These are phyloP conservation scores for Aquilaria sinensis DNA, from an alignment of 345 rosid species.

Conservation along the genomic window DNA sequence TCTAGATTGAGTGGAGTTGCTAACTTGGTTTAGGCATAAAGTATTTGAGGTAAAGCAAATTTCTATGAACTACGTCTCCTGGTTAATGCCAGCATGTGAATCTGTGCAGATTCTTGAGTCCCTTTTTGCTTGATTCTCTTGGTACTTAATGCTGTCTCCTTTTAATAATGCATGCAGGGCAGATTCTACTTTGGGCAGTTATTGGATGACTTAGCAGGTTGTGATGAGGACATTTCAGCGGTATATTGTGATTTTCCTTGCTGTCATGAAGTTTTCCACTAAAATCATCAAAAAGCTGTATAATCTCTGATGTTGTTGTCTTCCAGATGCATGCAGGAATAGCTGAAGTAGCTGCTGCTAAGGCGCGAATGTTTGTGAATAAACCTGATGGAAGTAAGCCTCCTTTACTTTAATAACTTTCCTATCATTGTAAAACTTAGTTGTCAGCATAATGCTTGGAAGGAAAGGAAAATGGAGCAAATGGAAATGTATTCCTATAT, in stretches of 20 bases:
- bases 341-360: slow-evolving; percentile 96
- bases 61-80: no score
- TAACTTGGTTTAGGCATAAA: no score
- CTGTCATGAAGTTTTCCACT: slow-evolving; percentile 9
- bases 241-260: slow-evolving; percentile 32
- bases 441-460: no score
- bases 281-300: not conserved
- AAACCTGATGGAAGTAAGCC: slow-evolving; percentile 94
- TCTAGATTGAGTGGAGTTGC: no score
- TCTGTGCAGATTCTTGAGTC: not conserved
- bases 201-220: slow-evolving; percentile 53
- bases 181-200: slow-evolving; percentile 87
- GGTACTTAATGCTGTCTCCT: not conserved
- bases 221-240: slow-evolving; percentile 64
- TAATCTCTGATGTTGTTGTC: slow-evolving; percentile 18
- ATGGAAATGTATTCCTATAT: no score
- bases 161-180: slow-evolving; percentile 51
- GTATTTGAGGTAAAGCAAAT: no score
- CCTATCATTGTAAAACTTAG: no score
- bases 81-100: no score
- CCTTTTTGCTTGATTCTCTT: not conserved
- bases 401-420: slow-evolving; percentile 1
- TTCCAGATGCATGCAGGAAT: slow-evolving; percentile 86
- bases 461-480: no score
- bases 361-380: slow-evolving; percentile 90